Evolutionary conservation across 208 protist genomes (phyloP).

Genomic region (Leishmania martiniquensis): DNA sequence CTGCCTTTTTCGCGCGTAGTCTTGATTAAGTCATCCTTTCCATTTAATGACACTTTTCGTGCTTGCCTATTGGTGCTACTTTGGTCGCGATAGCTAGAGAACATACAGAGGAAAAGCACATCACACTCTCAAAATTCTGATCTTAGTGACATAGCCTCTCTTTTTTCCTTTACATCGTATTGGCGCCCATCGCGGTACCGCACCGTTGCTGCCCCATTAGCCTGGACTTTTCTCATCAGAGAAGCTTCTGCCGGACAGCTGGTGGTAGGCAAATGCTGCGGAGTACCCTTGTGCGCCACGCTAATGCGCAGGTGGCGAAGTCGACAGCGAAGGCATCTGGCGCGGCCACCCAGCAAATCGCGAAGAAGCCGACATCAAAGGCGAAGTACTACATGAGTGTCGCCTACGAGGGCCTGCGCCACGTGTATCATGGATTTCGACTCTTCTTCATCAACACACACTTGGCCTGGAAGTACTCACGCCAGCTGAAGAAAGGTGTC

Average conservation of each 20-base stretch:
- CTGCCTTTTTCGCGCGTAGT: background rate
- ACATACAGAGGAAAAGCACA: constrained; percentile 13
- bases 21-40: background rate
- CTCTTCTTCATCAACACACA: constrained; percentile 90
- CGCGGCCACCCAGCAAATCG: constrained; percentile 15
- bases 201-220: background rate
- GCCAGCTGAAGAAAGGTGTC: constrained; percentile 83
- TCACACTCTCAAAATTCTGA: background rate
- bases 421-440: constrained; percentile 91
- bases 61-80: constrained; percentile 17
- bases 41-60: background rate
- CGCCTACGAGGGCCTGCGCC: constrained; percentile 66
- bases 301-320: constrained; percentile 25
- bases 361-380: constrained; percentile 32
- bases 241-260: constrained; percentile 6
- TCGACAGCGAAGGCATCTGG: constrained; percentile 11
- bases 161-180: constrained; percentile 5
- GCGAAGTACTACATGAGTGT: constrained; percentile 41
- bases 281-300: constrained; percentile 36
- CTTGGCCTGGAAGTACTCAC: constrained; percentile 88
- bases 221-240: constrained; percentile 1
- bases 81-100: background rate
- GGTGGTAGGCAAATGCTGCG: constrained; percentile 37
- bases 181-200: background rate
- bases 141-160: constrained; percentile 1